Evolutionary conservation across 192 early-diverging fungal genomes (phyloP).

Genomic region (Chytriomyces confervae): DNA sequence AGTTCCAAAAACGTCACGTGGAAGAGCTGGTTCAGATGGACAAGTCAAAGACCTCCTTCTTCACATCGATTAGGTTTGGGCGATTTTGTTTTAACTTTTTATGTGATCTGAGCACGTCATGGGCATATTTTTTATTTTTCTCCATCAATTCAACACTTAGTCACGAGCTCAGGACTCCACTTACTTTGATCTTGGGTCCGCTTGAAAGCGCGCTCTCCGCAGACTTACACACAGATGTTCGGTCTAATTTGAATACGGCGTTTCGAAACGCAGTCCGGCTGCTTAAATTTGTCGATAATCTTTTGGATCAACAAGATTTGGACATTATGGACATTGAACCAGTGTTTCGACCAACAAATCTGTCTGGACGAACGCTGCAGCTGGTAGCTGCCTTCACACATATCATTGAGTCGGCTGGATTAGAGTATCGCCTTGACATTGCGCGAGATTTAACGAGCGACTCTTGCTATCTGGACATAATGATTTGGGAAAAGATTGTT

Average conservation of each 20-base stretch:
- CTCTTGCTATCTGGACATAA: constrained; percentile 16
- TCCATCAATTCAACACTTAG: not conserved
- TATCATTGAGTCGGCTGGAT: constrained; percentile 49
- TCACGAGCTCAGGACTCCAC: constrained; percentile 51
- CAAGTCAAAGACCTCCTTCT: constrained; percentile 40
- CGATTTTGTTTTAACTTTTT: not conserved
- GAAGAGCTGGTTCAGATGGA: constrained; percentile 42
- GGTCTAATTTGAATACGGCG: constrained; percentile 40
- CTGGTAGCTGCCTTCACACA: constrained; percentile 60
- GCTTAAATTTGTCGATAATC: constrained; percentile 59
- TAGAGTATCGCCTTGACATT: constrained; percentile 53
- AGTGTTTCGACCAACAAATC: constrained; percentile 56
- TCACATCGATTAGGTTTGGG: constrained; percentile 33
- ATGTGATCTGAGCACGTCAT: not conserved
- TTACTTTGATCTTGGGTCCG: constrained; percentile 4
- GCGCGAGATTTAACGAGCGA: constrained; percentile 3
- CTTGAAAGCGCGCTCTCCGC: not conserved
- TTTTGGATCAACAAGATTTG: constrained; percentile 59
- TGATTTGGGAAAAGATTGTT: constrained; percentile 65
- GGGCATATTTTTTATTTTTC: not conserved
- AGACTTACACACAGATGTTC: not conserved
- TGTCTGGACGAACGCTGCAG: constrained; percentile 54
- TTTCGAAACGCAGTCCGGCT: constrained; percentile 57
- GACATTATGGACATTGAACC: constrained; percentile 60
- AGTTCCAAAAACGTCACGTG: not conserved